Evolutionary conservation across 805 yeast genomes (phyloP).

Genomic region (Saitoella complicata): DNA sequence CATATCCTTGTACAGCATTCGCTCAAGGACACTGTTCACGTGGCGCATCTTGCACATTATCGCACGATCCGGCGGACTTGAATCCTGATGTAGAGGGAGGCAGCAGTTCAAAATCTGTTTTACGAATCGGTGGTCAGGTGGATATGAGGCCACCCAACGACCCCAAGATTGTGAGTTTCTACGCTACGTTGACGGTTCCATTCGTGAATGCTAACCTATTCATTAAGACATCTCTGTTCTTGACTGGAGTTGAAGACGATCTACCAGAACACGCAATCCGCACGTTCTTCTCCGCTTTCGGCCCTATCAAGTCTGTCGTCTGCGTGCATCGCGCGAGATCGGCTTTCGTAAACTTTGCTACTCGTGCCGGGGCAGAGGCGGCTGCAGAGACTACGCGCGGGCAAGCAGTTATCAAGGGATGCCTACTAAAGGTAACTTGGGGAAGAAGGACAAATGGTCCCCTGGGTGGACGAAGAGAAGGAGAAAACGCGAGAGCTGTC

Average conservation of each 20-base stretch:
- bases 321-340: constrained; percentile 43
- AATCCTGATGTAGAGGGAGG: neutral
- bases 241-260: constrained; percentile 57
- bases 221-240: constrained; percentile 34
- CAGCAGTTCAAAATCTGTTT: neutral
- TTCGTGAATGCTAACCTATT: neutral
- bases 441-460: constrained; percentile 14
- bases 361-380: constrained; percentile 37
- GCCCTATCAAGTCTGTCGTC: constrained; percentile 32
- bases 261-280: constrained; percentile 47
- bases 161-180: constrained; percentile 20
- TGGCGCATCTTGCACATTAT: neutral
- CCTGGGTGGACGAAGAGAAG: constrained; percentile 8
- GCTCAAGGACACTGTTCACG: neutral
- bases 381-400: constrained; percentile 16
- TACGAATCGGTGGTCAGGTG: neutral
- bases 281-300: constrained; percentile 32
- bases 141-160: constrained; percentile 25
- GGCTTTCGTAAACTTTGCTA: constrained; percentile 44
- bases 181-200: neutral
- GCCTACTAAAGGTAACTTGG: constrained; percentile 14
- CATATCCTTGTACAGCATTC: neutral
- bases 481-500: neutral
- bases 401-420: constrained; percentile 10
- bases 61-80: neutral